A percentile compares a stretch with the other conserved stretches of the same genome.
Evolutionary conservation across 192 early-diverging fungal species (phyloP).

Genomic region (Coemansia javaensis): DNA sequence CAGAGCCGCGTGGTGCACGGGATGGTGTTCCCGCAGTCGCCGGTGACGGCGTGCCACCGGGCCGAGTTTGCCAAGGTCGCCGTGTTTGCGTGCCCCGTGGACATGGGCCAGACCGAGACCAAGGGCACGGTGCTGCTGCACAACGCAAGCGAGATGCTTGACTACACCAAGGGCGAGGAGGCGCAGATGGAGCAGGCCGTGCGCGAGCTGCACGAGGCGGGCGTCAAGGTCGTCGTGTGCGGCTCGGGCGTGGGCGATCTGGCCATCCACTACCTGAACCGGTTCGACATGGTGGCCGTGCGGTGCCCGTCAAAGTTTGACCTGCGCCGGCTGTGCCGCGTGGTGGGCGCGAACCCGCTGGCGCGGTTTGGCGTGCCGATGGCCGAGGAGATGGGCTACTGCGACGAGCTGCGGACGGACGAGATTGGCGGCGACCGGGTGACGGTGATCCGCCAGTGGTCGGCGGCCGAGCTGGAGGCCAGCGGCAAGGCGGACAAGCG

Average conservation of each 20-base stretch:
- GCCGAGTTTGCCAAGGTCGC: constrained; percentile 88
- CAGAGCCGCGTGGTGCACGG: constrained; percentile 88
- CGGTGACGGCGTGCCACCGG: constrained; percentile 68
- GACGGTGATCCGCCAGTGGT: constrained; percentile 91
- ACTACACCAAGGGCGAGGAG: constrained; percentile 95
- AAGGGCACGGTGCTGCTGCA: constrained; percentile 98
- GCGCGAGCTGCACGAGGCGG: constrained; percentile 84
- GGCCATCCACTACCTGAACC: constrained; percentile 91
- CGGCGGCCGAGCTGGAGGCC: constrained; percentile 9
- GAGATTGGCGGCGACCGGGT: constrained; percentile 97
- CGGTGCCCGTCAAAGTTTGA: constrained; percentile 95
- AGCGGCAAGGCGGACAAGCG: constrained; percentile 6
- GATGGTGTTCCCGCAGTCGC: constrained; percentile 94
- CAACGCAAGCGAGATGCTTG: constrained; percentile 93
- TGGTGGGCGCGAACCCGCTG: constrained; percentile 86
- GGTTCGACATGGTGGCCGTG: constrained; percentile 82
- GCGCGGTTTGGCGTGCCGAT: constrained; percentile 89
- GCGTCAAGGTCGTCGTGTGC: constrained; percentile 87
- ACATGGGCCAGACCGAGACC: constrained; percentile 92
- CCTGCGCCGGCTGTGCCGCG: constrained; percentile 88
- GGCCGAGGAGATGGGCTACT: constrained; percentile 96
- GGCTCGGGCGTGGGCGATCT: constrained; percentile 89
- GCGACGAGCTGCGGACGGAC: constrained; percentile 92
- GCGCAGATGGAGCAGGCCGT: constrained; percentile 79
- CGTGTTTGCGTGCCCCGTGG: constrained; percentile 90